Base-by-base conservation (phyloP, 768 basidiomycete species). In the Tephrocybe sp. region DNA sequence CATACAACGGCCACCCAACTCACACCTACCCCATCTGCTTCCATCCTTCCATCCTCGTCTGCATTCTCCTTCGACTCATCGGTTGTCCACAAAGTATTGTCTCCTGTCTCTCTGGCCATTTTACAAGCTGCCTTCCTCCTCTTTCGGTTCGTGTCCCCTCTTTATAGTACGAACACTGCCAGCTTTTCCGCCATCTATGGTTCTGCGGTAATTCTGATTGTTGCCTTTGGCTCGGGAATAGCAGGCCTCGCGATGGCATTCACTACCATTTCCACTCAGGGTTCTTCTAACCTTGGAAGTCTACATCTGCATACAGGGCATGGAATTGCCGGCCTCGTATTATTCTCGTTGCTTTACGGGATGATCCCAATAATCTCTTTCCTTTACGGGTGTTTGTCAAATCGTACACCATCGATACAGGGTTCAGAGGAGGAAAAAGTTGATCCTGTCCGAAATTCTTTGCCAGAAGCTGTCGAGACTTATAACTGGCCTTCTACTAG, bases 221-320 rank as follows among this genome's bases (percentile, higher is more conserved):
- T 57, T 13, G 65, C 70, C 24, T 88, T 82, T 58, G 81, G 71
- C 12, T 57, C 82, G 21, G 89, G 89, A 24, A 56, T 90, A 16
- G 82, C 69, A 22, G 87, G 86, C 9, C 63, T 90, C 38, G 78
- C 71, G 15, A 70, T 77, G 2, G 75, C 87, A 6, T 88, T 91
- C 65, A 83, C 82, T 1, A 76, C 82, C 34, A 75, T 80, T 45
- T 69, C 69, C 9, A 58, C 66, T 19, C 56, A 66, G 32, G 53
- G 58, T n/a, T 50, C 56, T 25, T 51, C 54, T 34, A 22, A 25
- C 67, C 6, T 54, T 12, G 61, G 65, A 34, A 54, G 60, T 35
- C 42, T 56, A 13, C 73, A 69, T 52, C 57, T 90, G 37, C 71
- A 68, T 51, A 90, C 89, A 1, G 61, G 65, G 7, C 90, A 92